Conservation (phyloP, 176 grass and related monocot genomes). For the Ampelocalamus luodianensis region DNA sequence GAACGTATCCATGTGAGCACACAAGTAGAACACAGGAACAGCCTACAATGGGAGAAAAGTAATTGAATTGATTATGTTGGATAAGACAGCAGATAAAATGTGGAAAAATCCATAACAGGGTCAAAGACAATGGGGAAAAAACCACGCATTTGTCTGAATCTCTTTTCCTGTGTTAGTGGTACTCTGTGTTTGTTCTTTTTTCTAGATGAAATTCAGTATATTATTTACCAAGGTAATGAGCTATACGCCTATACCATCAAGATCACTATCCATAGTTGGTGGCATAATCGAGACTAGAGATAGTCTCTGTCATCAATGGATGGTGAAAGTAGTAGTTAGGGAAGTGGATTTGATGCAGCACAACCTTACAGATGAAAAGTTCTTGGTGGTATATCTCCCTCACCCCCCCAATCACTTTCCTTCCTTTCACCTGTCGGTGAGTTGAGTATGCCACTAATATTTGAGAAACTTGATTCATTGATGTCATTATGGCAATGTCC, state of each 20-base stretch:
- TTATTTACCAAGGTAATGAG: not conserved
- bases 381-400: not conserved
- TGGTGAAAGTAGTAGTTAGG: not conserved
- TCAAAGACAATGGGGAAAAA: too few species aligned
- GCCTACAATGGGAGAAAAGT: too few species aligned
- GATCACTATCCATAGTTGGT: not conserved
- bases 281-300: not conserved
- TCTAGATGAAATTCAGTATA: not conserved
- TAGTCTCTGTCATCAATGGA: not conserved
- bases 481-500: not conserved
- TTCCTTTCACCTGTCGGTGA: not conserved
- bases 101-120: too few species aligned
- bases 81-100: too few species aligned
- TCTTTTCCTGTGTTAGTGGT: too few species aligned
- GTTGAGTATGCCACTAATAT: not conserved
- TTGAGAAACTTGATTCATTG: not conserved
- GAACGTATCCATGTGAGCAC: too few species aligned
- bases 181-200: not conserved
- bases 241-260: not conserved
- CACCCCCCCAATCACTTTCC: not conserved
- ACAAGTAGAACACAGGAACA: too few species aligned
- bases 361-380: not conserved
- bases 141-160: too few species aligned
- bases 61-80: too few species aligned
- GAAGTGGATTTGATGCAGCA: not conserved